Evolutionary conservation across 192 early-diverging fungal genomes (phyloP).

Genomic region (Backusella sp.): DNA sequence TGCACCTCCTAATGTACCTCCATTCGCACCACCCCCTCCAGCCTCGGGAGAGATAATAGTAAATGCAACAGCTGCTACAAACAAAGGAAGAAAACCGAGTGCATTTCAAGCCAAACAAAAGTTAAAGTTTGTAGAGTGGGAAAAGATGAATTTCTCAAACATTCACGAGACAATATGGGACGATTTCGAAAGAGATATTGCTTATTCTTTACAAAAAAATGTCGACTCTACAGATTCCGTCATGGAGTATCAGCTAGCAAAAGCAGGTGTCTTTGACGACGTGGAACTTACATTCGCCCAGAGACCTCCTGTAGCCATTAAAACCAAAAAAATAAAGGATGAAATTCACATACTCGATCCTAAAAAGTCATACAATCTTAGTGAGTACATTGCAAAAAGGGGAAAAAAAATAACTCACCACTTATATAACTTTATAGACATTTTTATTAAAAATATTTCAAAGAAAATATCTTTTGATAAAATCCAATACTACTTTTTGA

Average conservation of each 20-base stretch:
- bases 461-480: slow-evolving; percentile 69
- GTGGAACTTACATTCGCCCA: slow-evolving; percentile 34
- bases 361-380: slow-evolving; percentile 65
- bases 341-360: slow-evolving; percentile 64
- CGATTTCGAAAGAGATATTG: slow-evolving; percentile 12
- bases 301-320: slow-evolving; percentile 43
- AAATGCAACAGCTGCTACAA: neutral
- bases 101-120: slow-evolving; percentile 62
- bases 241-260: slow-evolving; percentile 35
- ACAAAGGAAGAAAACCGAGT: slow-evolving; percentile 26
- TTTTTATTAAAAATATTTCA: slow-evolving; percentile 31
- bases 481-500: slow-evolving; percentile 60
- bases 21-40: slow-evolving; percentile 33
- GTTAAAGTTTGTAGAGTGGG: slow-evolving; percentile 76
- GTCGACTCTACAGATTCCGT: slow-evolving; percentile 1
- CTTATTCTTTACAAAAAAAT: slow-evolving; percentile 4
- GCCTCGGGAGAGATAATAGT: neutral
- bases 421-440: slow-evolving; percentile 19
- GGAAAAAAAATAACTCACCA: neutral
- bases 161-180: slow-evolving; percentile 68
- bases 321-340: slow-evolving; percentile 27
- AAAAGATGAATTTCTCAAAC: slow-evolving; percentile 65
- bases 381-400: slow-evolving; percentile 7
- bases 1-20: slow-evolving; percentile 23
- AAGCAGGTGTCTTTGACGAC: slow-evolving; percentile 35